Evolutionary conservation across 1,284 basidiomycete species (phyloP), one percentile per base, ranked within the genome.

Genomic region (Puccinia novopanici): DNA sequence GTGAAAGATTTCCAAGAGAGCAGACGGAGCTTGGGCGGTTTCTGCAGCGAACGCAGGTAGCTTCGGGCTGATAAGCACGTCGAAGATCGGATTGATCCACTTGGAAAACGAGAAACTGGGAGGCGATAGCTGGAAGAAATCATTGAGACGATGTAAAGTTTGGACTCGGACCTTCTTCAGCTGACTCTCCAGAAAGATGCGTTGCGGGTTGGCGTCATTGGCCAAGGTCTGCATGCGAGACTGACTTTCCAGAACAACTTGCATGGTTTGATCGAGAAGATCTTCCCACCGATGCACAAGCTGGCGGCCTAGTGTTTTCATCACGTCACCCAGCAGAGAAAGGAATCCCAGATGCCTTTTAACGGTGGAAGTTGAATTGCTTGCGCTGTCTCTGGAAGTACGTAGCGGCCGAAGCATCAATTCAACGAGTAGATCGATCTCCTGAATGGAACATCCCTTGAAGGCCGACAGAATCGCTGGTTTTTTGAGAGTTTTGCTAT

Each of bases 1-100:
- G 81, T 91, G 89, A 85, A 98, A 92, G 0, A 99, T 88, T 50
- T 97, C 93, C 57, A 99, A 88, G 40, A 98, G 88, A 0, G 94
- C 91, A 0, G 95, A 96, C 0, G 95, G 94, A 0, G 93, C 90
- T 86, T 99, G 96, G 0, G 92, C 93, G 84, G 95, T 98, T 86
- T 99, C 96, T 68, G 88, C 88, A 80, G 92, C 91, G 30, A 99
- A 88, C 5, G 88, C 87, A 0, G 89, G 87, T 37, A 99, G 87
- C 24, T 95, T 92, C 0, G 95, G 95, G 0, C 91, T 91, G 84
- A 99, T 92, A 86, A 94, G 89, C 0, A 89, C 87, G 1, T 88
- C 83, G 86, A 94, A 97, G 15, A 91, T 89, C 13, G 88, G 87
- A 0, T 87, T 86, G 82, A 98, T 88, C 86, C 91, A 97, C 0